Conservation (phyloP, 148 eudicot species). For the Pouteria glomerata region DNA sequence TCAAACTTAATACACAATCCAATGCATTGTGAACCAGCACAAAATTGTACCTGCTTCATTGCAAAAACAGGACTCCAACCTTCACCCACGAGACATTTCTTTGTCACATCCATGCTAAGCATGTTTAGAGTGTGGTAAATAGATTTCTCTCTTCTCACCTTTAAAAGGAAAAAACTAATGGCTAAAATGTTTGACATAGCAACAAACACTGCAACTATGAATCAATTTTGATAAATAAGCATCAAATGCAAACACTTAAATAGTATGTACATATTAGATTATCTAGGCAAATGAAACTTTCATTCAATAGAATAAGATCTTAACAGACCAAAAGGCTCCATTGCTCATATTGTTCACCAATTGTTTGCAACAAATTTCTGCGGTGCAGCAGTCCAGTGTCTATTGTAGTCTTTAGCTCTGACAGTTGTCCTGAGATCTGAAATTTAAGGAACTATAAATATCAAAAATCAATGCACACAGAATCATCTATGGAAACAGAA, state of each 20-base stretch:
- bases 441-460: background rate
- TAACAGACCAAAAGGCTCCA: slow-evolving; percentile 79
- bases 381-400: slow-evolving; percentile 79
- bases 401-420: slow-evolving; percentile 81
- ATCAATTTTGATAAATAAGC: background rate
- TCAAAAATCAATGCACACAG: background rate
- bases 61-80: slow-evolving; percentile 99
- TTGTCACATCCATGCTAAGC: slow-evolving; percentile 98
- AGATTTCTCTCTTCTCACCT: slow-evolving; percentile 90
- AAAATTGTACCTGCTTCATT: slow-evolving; percentile 56
- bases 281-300: slow-evolving; percentile 5
- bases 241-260: background rate
- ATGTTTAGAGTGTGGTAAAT: slow-evolving; percentile 89
- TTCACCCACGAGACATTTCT: slow-evolving; percentile 97
- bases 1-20: background rate
- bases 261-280: background rate
- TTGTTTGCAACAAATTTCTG: slow-evolving; percentile 60
- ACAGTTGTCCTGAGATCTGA: slow-evolving; percentile 77
- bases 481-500: background rate
- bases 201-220: background rate
- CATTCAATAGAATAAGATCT: background rate
- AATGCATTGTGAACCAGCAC: background rate
- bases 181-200: background rate
- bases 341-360: slow-evolving; percentile 74
- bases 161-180: slow-evolving; percentile 14